Conservation (phyloP, 73 alveolate species). For the Breviolum minutum region DNA sequence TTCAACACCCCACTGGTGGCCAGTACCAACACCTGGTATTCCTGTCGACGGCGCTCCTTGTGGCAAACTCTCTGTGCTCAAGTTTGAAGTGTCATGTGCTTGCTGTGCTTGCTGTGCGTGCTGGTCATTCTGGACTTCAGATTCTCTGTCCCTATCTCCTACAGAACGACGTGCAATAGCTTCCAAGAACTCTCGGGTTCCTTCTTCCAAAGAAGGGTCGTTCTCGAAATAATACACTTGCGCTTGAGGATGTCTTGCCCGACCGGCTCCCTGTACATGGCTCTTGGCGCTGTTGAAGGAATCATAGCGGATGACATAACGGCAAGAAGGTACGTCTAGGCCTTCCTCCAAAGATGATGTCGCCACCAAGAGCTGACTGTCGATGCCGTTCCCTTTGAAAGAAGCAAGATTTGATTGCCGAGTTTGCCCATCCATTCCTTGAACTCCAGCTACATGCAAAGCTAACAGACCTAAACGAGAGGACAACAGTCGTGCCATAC, state of each 20-base stretch:
- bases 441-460: conserved; percentile 72
- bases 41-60: not conserved
- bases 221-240: conserved; percentile 95
- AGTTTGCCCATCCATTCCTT: conserved; percentile 34
- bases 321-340: conserved; percentile 96
- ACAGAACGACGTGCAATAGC: not conserved
- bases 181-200: conserved; percentile 8
- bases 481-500: conserved; percentile 57
- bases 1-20: conserved; percentile 71
- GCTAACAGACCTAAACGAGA: conserved; percentile 7
- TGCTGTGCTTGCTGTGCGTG: too few species aligned
- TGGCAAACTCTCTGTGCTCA: not conserved
- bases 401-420: conserved; percentile 7
- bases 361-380: conserved; percentile 89
- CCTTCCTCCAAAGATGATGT: conserved; percentile 97
- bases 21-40: not conserved
- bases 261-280: conserved; percentile 96
- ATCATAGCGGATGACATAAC: conserved; percentile 96
- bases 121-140: too few species aligned
- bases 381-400: not conserved
- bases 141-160: too few species aligned
- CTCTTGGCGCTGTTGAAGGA: conserved; percentile 96
- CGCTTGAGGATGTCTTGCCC: conserved; percentile 96
- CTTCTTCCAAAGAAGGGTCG: conserved; percentile 77
- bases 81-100: too few species aligned